phyloP scores from a whole-genome alignment of 768 basidiomycete species.

The Lactarius indigo region DNA sequence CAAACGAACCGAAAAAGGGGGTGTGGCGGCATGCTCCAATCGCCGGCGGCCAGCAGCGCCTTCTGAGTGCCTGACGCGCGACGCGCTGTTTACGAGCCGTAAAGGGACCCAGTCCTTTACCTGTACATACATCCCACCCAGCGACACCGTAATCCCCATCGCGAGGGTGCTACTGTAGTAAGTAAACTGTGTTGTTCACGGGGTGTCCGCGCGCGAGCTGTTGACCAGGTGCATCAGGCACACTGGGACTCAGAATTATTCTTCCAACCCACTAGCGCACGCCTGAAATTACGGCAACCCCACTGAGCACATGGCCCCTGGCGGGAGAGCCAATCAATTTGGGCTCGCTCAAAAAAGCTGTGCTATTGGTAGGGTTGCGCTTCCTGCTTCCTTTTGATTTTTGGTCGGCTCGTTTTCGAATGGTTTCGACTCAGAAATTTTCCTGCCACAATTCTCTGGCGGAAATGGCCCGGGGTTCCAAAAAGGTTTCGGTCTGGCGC shows the following conservation, averaged over 20 bases:
- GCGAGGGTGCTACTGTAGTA: neutral
- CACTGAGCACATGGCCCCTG: neutral
- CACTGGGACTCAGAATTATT: neutral
- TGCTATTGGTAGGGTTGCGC: neutral
- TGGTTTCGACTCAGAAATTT: neutral
- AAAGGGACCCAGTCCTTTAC: neutral
- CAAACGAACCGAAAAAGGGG: neutral
- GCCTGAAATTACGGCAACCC: neutral
- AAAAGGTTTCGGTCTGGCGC: too few relatives aligned
- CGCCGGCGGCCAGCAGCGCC: neutral
- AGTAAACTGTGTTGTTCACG: neutral
- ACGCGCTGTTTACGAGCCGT: neutral
- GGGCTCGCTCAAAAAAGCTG: neutral
- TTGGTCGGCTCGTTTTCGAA: neutral
- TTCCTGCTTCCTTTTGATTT: neutral
- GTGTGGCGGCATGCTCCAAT: neutral
- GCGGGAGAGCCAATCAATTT: too few relatives aligned
- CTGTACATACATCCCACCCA: neutral
- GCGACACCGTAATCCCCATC: neutral
- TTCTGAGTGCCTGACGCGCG: neutral
- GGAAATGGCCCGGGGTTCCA: too few relatives aligned
- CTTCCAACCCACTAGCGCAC: neutral
- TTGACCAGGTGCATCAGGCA: neutral
- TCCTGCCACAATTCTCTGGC: neutral
- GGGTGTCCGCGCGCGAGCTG: neutral